These are phyloP conservation scores for Theobroma cacao DNA, from an alignment of 345 rosid species.

Conservation along the genomic window DNA sequence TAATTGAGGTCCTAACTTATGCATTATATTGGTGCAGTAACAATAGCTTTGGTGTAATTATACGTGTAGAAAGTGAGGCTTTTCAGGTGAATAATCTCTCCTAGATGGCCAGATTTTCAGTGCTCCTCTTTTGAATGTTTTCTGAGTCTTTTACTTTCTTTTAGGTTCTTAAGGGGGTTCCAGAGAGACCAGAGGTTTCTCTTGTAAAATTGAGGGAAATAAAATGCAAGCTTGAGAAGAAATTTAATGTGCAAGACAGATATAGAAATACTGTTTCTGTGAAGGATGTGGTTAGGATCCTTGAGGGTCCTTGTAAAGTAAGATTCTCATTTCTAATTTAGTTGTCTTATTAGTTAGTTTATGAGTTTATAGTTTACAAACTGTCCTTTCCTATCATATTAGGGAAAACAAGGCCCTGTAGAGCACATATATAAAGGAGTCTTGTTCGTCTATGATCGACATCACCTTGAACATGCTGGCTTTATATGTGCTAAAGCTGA, in stretches of 20 bases:
- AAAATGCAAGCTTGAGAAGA: conserved; percentile 85
- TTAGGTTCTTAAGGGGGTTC: conserved; percentile 65
- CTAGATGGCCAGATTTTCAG: neutral
- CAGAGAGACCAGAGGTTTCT: conserved; percentile 84
- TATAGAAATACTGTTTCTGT: conserved; percentile 62
- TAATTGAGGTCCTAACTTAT: conserved; percentile 15
- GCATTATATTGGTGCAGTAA: conserved; percentile 52
- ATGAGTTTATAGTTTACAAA: neutral
- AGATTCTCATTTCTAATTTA: conserved; percentile 27
- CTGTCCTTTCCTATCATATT: conserved; percentile 13
- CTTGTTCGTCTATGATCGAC: conserved; percentile 79
- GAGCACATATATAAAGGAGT: conserved; percentile 80
- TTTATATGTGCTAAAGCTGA: conserved; percentile 82
- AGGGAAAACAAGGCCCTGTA: conserved; percentile 97
- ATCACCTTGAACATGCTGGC: conserved; percentile 97
- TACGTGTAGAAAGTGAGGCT: conserved; percentile 95
- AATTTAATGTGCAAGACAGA: conserved; percentile 65
- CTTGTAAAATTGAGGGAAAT: conserved; percentile 91
- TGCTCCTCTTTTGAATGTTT: neutral
- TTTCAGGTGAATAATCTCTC: conserved; percentile 56
- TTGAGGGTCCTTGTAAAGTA: conserved; percentile 92
- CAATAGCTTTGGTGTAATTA: conserved; percentile 84
- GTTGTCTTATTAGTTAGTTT: conserved; percentile 14
- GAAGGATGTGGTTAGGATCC: conserved; percentile 75
- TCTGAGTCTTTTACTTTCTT: neutral